These are phyloP conservation scores for Triticum timopheevii DNA, from an alignment of 176 grass and related monocot genomes.

Conservation along the genomic window DNA sequence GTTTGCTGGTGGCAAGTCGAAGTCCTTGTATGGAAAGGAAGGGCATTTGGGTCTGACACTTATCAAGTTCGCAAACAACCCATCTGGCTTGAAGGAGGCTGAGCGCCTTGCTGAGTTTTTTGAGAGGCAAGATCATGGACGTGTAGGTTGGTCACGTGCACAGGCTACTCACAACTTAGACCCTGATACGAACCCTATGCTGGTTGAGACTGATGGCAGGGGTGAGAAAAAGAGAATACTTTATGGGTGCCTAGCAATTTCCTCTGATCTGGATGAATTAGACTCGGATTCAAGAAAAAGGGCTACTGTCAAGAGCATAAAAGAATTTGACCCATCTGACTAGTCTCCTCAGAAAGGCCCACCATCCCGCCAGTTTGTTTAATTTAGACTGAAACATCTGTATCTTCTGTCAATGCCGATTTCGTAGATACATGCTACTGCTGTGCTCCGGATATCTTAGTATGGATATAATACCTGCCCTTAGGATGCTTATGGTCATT, in stretches of 20 bases:
- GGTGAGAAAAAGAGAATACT: slow-evolving; percentile 84
- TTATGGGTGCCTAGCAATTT: slow-evolving; percentile 82
- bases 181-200: slow-evolving; percentile 71
- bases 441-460: neutral
- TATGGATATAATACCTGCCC: slow-evolving; percentile 17
- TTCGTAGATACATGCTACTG: slow-evolving; percentile 17
- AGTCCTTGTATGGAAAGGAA: slow-evolving; percentile 90
- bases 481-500: slow-evolving; percentile 18
- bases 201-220: slow-evolving; percentile 66
- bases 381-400: slow-evolving; percentile 1
- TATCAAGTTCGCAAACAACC: slow-evolving; percentile 71
- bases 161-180: slow-evolving; percentile 46
- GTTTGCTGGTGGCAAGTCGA: slow-evolving; percentile 81
- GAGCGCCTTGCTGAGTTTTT: slow-evolving; percentile 75
- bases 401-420: neutral
- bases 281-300: slow-evolving; percentile 87
- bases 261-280: slow-evolving; percentile 70
- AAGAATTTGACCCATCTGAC: slow-evolving; percentile 74
- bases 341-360: slow-evolving; percentile 35
- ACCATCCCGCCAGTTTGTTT: slow-evolving; percentile 28
- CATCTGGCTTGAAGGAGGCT: slow-evolving; percentile 81
- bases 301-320: slow-evolving; percentile 78
- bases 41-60: slow-evolving; percentile 83
- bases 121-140: slow-evolving; percentile 67
- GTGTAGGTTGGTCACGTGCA: slow-evolving; percentile 63